These are phyloP conservation scores for Teratosphaeria nubilosa DNA, from an alignment of 2,329 filamentous ascomycete genomes.

Conservation along the genomic window DNA sequence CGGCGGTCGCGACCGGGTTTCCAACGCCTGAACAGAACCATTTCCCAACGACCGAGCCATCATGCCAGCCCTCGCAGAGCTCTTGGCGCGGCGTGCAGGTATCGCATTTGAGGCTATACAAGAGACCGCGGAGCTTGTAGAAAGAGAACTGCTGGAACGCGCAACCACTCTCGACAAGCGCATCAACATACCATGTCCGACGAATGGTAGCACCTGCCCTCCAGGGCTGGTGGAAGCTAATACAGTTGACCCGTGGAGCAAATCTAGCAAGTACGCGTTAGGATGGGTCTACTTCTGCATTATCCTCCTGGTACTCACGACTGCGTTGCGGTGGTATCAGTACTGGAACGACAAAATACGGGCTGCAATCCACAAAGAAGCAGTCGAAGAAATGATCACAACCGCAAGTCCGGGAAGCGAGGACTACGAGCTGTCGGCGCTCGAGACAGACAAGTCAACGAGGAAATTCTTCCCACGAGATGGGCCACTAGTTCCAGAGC, in stretches of 20 bases:
- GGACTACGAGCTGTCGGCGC: slow-evolving; percentile 48
- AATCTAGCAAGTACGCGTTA: slow-evolving; percentile 75
- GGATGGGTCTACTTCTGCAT: slow-evolving; percentile 85
- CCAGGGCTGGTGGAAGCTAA: slow-evolving; percentile 45
- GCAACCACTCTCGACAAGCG: slow-evolving; percentile 26
- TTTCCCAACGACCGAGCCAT: neutral
- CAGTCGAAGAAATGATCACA: slow-evolving; percentile 57
- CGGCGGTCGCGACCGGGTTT: neutral
- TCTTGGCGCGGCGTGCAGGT: slow-evolving; percentile 19
- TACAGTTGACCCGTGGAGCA: slow-evolving; percentile 62
- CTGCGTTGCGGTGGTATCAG: slow-evolving; percentile 69
- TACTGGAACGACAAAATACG: slow-evolving; percentile 90
- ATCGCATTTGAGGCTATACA: slow-evolving; percentile 13
- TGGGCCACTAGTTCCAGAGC: slow-evolving; percentile 46
- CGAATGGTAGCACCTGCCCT: slow-evolving; percentile 42
- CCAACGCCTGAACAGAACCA: neutral
- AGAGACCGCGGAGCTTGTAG: slow-evolving; percentile 1
- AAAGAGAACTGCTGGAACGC: slow-evolving; percentile 5
- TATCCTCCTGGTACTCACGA: slow-evolving; percentile 56
- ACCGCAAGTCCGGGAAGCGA: slow-evolving; percentile 47
- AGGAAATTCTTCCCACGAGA: slow-evolving; percentile 68
- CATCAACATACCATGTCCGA: slow-evolving; percentile 47
- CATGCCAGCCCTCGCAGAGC: slow-evolving; percentile 21
- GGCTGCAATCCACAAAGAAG: slow-evolving; percentile 78
- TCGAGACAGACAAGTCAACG: slow-evolving; percentile 51